Evolutionary conservation across 2,329 filamentous ascomycete genomes (phyloP), one percentile per base, ranked within the genome.

Genomic region (Xylariaceae sp.): DNA sequence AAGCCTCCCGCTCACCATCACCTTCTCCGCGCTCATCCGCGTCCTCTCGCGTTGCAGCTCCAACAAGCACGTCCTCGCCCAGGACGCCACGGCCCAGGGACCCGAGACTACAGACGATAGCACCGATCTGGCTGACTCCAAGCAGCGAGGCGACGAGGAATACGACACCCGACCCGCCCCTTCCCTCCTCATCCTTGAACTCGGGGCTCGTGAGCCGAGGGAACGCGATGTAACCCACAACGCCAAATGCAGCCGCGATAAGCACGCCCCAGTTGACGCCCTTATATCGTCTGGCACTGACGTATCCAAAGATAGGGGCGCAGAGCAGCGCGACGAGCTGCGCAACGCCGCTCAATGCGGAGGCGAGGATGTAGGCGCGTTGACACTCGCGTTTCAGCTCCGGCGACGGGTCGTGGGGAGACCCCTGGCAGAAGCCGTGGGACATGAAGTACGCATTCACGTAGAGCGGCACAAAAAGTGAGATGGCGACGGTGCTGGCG

Each of bases 41-140:
- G 18, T 43, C 24, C 2, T 7, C 15, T 4, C 9, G 3, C 9
- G 32, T 33, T 13, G 18, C 13, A 15, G 42, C 16, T 3, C 50
- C 26, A 10, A 51, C 51, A 15, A 66, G 67, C 3, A 75, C 61
- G 40, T 82, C 79, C 1, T 74, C 76, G 4, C 77, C 75, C 18
- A 95, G 77, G 18, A 97, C 87, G 3, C 92, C 92, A 13, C 85
- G 85, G 30, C 91, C 91, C 2, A 99, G 81, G 1, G 94, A 84
- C 1, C 90, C 92, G n/a, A 99, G 81, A 60, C 91, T 96, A 74
- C 92, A 97, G 1, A 99, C 94, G 54, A 99, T 97, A 9, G 92
- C 89, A 2, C 93, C 94, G 57, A 99, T 97, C 72, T 99, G 94
- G 65, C 91, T 95, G 67, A 96, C 84, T 11, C 94, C 94, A 32